Base-by-base conservation (phyloP, 164 flowering plant genomes). In the Saururus chinensis region DNA sequence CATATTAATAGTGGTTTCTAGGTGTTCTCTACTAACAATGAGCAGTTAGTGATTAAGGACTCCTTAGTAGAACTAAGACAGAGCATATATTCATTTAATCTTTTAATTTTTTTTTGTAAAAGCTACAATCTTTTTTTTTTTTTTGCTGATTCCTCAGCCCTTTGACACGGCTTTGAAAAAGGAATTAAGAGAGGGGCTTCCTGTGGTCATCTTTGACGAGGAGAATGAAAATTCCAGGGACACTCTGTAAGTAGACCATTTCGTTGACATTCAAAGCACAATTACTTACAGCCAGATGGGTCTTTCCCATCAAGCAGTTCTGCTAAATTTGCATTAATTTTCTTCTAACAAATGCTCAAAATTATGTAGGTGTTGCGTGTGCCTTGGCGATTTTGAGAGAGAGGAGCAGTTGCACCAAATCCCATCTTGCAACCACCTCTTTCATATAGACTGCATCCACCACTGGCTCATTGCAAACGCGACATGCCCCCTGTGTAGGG, bases 401-500 rank as follows among this genome's bases (percentile, higher is more conserved):
- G 71, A 81, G 54, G 95, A 92, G 65, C 89, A 92, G 68, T 57
- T 92, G 68, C 74, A 79, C 1, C 90, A 84, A 60, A 68, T 84
- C 9, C 87, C 89, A 19, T 68, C 68, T 13, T 92, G 96, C 82
- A 79, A 82, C 53, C 98, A 92, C 61, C 62, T 88, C 40, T 92
- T 92, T 65, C 98, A 92, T 60, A 60, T 72, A 0, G 86, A 88
- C 8, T 92, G 98, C 72, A 81, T 92, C 40, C 80, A 74, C 57
- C 80, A 78, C 59, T 92, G 96, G 98, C 83, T 88, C 48, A 76
- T 60, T 23, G 64, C 85, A 19, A 80, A 85, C 74, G 67, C 81
- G 30, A 86, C 96, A 26, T 92, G 98, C 57, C 98, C 98, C 21
- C 89, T 92, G 4, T 92, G 98, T 51, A 74, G 95, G 60, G 79